Base-by-base conservation (phyloP, 768 basidiomycete species). In the Lepiota brunneoincarnata region DNA sequence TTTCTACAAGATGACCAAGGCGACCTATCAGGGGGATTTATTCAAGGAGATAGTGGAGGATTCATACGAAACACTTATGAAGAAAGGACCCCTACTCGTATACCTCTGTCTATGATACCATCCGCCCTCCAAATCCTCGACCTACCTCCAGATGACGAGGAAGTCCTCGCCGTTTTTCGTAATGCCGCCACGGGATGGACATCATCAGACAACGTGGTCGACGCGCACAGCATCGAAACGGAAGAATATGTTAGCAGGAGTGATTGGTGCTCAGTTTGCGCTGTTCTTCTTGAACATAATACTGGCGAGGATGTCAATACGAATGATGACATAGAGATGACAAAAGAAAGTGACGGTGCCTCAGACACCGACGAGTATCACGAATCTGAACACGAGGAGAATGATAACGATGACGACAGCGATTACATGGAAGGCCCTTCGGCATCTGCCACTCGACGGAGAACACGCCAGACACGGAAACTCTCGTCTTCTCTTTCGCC, bases 241-340 rank as follows among this genome's bases (percentile, higher is more conserved):
- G 63, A 60, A 28, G 70, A 65, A 24, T 65, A 69, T 40, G 79
- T 93, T 21, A 80, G 76, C 59, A 72, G 76, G 45, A 82, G 83
- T 24, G 91, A 92, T 63, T 93, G 88, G 87, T 79, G 87, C 35
- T 78, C 88, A 11, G 87, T 93, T 3, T 93, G 91, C 64, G 83
- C 86, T 9, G 86, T 86, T 3, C 71, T 93, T 11, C 72, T 93
- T 3, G 86, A 83, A 55, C 71, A 69, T 2, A 69, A 66, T 6
- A 64, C 42, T 11, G 63, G 48, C 3, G 60, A 56, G 41, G 68
- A 63, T 47, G 62, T 60, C 20, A 65, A 57, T 26, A 58, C 67
- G 43, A 62, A 58, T 21, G 62, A 57, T 5, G 51, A 53, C 24
- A 31, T 43, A 17, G 57, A 40, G 28, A 54, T 45, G 57, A 37